Conservation (phyloP, 805 yeast species). For the Tetrapisispora nanseiensis region DNA sequence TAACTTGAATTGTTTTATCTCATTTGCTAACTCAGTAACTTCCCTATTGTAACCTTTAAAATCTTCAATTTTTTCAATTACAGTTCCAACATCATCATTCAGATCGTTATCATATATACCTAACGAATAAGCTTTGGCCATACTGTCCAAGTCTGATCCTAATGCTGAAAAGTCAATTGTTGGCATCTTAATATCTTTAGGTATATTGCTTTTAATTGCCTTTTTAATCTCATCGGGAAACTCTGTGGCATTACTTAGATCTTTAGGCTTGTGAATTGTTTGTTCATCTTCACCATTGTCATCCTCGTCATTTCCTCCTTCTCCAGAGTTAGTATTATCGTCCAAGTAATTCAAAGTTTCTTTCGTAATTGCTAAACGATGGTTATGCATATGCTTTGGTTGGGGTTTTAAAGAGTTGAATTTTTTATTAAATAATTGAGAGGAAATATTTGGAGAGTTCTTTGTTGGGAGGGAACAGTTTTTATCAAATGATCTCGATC, state of each 20-base stretch:
- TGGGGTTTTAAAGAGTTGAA: constrained; percentile 6
- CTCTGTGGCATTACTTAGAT: not conserved
- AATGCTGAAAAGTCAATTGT: constrained; percentile 34
- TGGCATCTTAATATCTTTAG: constrained; percentile 14
- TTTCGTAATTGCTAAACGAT: constrained; percentile 4
- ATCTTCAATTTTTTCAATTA: constrained; percentile 45
- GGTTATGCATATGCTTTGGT: not conserved
- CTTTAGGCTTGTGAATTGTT: too few relatives aligned
- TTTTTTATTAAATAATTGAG: constrained; percentile 4
- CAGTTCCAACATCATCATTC: constrained; percentile 42
- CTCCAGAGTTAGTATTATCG: constrained; percentile 1
- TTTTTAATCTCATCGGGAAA: constrained; percentile 6
- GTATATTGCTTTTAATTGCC: constrained; percentile 4
- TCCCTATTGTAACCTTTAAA: constrained; percentile 42
- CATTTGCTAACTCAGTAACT: constrained; percentile 31
- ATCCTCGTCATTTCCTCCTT: constrained; percentile 1
- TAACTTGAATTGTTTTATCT: constrained; percentile 17
- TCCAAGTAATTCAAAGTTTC: constrained; percentile 5
- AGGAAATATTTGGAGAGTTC: not conserved
- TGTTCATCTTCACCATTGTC: not conserved
- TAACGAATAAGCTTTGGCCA: constrained; percentile 51
- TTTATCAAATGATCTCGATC: not conserved
- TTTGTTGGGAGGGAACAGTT: not conserved
- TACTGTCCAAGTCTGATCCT: constrained; percentile 40
- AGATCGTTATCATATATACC: constrained; percentile 57